Base-by-base conservation (phyloP, 208 protist species). In the Angomonas ambiguus region DNA sequence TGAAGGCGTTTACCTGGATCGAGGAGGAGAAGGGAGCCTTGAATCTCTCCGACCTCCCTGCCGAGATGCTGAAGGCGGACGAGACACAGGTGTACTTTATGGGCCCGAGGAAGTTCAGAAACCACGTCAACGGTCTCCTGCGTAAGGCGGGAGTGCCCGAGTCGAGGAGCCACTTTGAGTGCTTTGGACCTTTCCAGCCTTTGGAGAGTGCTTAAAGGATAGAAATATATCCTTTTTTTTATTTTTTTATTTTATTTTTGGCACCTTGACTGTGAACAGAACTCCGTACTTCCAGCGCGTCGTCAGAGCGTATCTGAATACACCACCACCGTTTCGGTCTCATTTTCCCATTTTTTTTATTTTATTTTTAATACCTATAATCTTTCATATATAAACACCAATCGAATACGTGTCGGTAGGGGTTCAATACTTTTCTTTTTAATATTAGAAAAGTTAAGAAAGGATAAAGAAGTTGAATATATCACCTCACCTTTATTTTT, bases 171-270 rank as follows among this genome's bases (percentile, higher is more conserved):
- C 69, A 75, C 74, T 80, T 65, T 60, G 74, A 80, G 62, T 74
- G 68, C 67, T 80, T 80, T 60, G 74, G 74, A 24, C 74, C 74
- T 55, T 69, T 80, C 74, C 49, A 24, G n/a, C 10, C 49, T 24
- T 24, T 24, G 5, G n/a, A 20, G n/a, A 13, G 11, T 10, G 20
- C 28, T 30, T 33, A 60, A 45, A 8, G 38, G 11, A 45, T 16
- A 16, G 38, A 45, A 20, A 24, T 11, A 16, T 11, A 56, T 6
- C 49, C 18, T 42, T 62, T 18, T 62, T 8, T 20, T 42, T 64
- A 18, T 64, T 22, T 49, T 32, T 64, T 64, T 42, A 30, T 27
- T 25, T 48, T 35, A 32, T 64, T 49, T 22, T 64, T 64, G 8
- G 11, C 10, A 8, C 11, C 6, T 30, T 56, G 49, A 18, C 5